Evolutionary conservation across 768 basidiomycete species (phyloP), one percentile per base, ranked within the genome.

Genomic region (Amanita brunnescens): DNA sequence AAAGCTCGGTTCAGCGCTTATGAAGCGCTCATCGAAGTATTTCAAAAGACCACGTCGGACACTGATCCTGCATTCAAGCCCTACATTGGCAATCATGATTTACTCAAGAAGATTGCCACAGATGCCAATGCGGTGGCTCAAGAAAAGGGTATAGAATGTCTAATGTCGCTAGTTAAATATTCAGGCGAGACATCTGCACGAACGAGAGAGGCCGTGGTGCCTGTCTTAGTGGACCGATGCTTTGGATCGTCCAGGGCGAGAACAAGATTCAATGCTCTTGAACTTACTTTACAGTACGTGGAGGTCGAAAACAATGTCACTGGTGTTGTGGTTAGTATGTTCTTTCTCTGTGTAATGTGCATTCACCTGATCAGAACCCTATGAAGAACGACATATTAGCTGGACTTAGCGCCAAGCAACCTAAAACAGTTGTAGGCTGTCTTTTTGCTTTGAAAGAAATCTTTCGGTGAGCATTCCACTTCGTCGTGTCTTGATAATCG

Each of bases 111-210:
- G 69, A 83, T 94, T 59, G 90, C 74, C 32, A 83, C 83, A 2
- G 96, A 99, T 61, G 73, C 92, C 0, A 98, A 98, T 67, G 96
- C 87, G 23, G 95, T 97, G 26, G 94, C 95, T 9, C 96, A 99
- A 68, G 96, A 99, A 73, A 97, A 95, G 64, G 96, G 90, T 29
- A 78, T 98, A 5, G 95, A 97, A 63, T 91, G 87, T 59, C 69
- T 94, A 33, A 80, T 87, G 49, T 76, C 84, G 29, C 76, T 98
- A 52, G 83, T 96, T 58, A 91, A 92, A 69, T 91, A 84, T 62
- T 89, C 92, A 6, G 96, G 95, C 54, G 91, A 94, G 75, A 84
- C 78, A 40, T 81, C 87, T 40, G 86, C 86, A 42, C 84, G 82
- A 69, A 86, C 88, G 37, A 77, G 91, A 59, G 80, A 88, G 47